These are phyloP conservation scores for Cupressus sempervirens DNA, from an alignment of 75 land plant species.

Conservation along the genomic window DNA sequence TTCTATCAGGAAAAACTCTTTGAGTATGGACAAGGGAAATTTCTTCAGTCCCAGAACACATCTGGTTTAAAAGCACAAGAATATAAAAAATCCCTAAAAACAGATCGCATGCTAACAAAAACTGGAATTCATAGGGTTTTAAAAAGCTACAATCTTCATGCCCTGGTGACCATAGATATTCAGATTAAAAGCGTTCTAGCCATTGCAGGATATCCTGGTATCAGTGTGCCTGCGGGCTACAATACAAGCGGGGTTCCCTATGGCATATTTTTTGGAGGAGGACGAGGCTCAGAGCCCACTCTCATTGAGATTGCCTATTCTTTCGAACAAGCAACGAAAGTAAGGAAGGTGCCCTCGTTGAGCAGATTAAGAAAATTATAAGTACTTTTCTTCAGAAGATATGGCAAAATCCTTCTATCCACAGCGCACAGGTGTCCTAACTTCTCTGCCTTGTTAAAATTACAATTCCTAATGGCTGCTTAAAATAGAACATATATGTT, in stretches of 20 bases:
- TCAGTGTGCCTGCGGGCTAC: slow-evolving; percentile 24
- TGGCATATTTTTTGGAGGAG: slow-evolving; percentile 33
- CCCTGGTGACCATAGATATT: slow-evolving; percentile 29
- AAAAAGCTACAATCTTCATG: slow-evolving; percentile 36
- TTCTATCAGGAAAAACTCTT: slow-evolving; percentile 32
- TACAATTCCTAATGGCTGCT: too few relatives aligned
- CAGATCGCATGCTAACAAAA: slow-evolving; percentile 15
- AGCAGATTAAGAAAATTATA: not conserved
- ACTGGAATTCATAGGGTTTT: slow-evolving; percentile 40
- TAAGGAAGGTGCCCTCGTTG: slow-evolving; percentile 41
- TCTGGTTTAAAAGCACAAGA: slow-evolving; percentile 14
- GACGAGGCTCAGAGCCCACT: slow-evolving; percentile 21
- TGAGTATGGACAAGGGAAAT: slow-evolving; percentile 36
- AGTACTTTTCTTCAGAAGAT: not conserved
- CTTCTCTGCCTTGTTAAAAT: too few relatives aligned
- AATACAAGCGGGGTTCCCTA: slow-evolving; percentile 21
- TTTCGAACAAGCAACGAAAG: slow-evolving; percentile 61
- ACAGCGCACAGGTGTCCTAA: too few relatives aligned
- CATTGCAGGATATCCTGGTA: slow-evolving; percentile 42
- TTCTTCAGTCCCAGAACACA: slow-evolving; percentile 33
- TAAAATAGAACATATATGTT: too few relatives aligned
- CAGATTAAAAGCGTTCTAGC: slow-evolving; percentile 25
- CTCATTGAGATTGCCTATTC: slow-evolving; percentile 65
- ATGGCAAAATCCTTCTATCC: too few relatives aligned
- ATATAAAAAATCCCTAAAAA: slow-evolving; percentile 25